phyloP scores from a whole-genome alignment of 2,329 filamentous ascomycete genomes.

The Exophiala bonariae region DNA sequence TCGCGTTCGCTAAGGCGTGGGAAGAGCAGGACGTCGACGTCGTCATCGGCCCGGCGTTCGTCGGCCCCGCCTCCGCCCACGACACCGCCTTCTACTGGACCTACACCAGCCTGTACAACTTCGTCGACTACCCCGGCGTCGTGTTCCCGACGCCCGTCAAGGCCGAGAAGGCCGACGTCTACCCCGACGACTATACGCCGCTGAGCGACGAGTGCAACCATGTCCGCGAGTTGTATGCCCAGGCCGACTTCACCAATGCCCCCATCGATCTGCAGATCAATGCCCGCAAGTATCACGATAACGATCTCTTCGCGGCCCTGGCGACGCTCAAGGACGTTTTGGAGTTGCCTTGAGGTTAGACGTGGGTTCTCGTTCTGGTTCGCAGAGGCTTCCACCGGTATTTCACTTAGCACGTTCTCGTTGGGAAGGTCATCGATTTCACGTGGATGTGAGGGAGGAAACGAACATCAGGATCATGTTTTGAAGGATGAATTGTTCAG shows the following conservation, averaged over 20 bases:
- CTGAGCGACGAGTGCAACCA: slow-evolving; percentile 42
- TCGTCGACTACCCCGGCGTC: slow-evolving; percentile 63
- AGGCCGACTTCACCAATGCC: slow-evolving; percentile 49
- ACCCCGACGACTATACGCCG: slow-evolving; percentile 20
- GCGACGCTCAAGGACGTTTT: slow-evolving; percentile 17
- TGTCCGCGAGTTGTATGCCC: slow-evolving; percentile 44
- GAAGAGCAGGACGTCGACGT: slow-evolving; percentile 45
- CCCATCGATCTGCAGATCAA: slow-evolving; percentile 58
- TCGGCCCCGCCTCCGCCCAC: slow-evolving; percentile 55
- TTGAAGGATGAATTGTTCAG: too few relatives aligned
- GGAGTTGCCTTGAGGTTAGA: slow-evolving; percentile 22
- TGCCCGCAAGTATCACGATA: slow-evolving; percentile 54
- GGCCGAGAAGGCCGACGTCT: slow-evolving; percentile 39
- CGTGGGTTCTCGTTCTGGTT: too few relatives aligned
- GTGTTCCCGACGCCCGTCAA: slow-evolving; percentile 45
- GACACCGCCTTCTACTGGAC: slow-evolving; percentile 60
- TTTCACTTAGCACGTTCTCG: too few relatives aligned
- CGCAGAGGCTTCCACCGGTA: too few relatives aligned
- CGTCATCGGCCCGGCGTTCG: slow-evolving; percentile 61
- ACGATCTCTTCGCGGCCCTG: slow-evolving; percentile 40
- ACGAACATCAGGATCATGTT: too few relatives aligned
- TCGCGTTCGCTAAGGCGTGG: slow-evolving; percentile 12
- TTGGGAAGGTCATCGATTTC: too few relatives aligned
- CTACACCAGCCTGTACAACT: slow-evolving; percentile 62
- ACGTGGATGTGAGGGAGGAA: too few relatives aligned